Conservation (phyloP, 1,284 basidiomycete genomes). For the Cutaneotrichosporon spelunceum region DNA sequence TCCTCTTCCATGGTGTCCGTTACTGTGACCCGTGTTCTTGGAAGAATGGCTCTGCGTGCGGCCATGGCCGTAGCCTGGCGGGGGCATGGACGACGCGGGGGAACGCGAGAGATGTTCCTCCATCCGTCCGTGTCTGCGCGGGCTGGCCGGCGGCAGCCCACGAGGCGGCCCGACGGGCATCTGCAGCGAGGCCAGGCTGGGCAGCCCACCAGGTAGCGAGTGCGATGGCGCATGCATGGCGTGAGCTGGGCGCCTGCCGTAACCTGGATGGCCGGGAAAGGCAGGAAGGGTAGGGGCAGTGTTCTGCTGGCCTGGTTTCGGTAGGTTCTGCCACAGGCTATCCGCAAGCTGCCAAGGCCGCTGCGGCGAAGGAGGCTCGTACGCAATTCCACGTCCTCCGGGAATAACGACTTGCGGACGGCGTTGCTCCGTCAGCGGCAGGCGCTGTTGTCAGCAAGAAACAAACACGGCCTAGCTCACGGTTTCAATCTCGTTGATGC, state of each 20-base stretch:
- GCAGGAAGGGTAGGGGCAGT: not conserved
- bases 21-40: constrained; percentile 5
- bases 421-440: constrained; percentile 21
- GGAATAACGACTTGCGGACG: constrained; percentile 21
- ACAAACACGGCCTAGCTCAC: constrained; percentile 23
- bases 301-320: constrained; percentile 32
- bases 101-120: constrained; percentile 22
- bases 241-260: constrained; percentile 15
- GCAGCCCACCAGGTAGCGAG: constrained; percentile 21
- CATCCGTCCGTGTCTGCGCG: constrained; percentile 16
- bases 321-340: constrained; percentile 47
- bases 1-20: constrained; percentile 2
- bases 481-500: constrained; percentile 46
- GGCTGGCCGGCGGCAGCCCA: constrained; percentile 5
- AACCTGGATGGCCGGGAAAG: not conserved
- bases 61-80: not conserved
- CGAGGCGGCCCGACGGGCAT: constrained; percentile 5
- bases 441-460: constrained; percentile 11
- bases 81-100: constrained; percentile 15
- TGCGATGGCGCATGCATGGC: constrained; percentile 17
- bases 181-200: constrained; percentile 11
- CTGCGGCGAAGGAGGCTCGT: constrained; percentile 45
- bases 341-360: constrained; percentile 49
- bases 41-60: not conserved
- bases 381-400: constrained; percentile 26